These are phyloP conservation scores for Croton laevigatus DNA, from an alignment of 441 rosid genomes.

Conservation along the genomic window DNA sequence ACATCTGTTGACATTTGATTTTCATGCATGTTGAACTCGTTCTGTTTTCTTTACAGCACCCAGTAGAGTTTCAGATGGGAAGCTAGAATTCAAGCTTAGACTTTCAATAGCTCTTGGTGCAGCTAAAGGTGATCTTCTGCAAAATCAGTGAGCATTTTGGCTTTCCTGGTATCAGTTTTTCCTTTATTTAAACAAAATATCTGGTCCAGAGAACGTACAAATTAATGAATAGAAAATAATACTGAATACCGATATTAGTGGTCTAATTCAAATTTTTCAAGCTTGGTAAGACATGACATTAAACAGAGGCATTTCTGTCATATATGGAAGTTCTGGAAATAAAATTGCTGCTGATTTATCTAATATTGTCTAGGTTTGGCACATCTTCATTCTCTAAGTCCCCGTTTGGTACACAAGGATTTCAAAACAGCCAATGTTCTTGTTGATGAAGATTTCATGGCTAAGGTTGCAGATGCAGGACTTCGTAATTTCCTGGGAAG, in stretches of 20 bases:
- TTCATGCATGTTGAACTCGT: constrained; percentile 5
- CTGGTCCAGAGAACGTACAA: neutral
- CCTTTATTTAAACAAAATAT: constrained; percentile 22
- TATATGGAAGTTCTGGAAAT: constrained; percentile 19
- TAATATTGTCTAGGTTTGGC: constrained; percentile 47
- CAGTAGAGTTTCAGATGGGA: constrained; percentile 39
- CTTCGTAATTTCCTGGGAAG: constrained; percentile 62
- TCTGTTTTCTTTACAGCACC: constrained; percentile 34
- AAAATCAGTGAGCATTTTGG: constrained; percentile 82
- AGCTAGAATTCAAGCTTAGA: constrained; percentile 68
- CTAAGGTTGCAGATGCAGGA: constrained; percentile 64
- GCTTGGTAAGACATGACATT: constrained; percentile 21
- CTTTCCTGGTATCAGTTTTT: constrained; percentile 40
- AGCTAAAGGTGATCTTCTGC: constrained; percentile 82
- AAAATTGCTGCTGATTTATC: constrained; percentile 23
- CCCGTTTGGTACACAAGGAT: constrained; percentile 62
- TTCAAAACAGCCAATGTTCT: constrained; percentile 72
- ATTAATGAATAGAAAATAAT: neutral
- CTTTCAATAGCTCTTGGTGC: constrained; percentile 66
- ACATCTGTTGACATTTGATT: neutral
- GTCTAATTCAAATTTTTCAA: constrained; percentile 16
- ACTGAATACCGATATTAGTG: constrained; percentile 17
- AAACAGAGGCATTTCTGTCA: constrained; percentile 12
- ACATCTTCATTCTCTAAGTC: constrained; percentile 56
- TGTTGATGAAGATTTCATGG: constrained; percentile 58